A percentile compares a stretch with the other conserved stretches of the same genome.
These are phyloP conservation scores for Plectosphaerella sp. DNA, from an alignment of 2,329 filamentous ascomycete species.

Conservation along the genomic window DNA sequence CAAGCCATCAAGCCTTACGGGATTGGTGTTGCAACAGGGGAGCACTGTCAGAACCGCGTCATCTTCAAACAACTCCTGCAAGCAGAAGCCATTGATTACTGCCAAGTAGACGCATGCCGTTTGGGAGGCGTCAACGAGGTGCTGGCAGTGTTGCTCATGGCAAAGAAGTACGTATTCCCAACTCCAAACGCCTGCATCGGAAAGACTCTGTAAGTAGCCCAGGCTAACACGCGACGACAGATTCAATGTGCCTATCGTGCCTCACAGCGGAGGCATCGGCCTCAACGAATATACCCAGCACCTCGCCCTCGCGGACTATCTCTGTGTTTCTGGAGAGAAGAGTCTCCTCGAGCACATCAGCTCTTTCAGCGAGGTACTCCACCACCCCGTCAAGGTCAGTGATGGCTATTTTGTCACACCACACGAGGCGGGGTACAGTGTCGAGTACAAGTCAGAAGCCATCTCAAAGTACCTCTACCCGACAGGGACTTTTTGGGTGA, in stretches of 20 bases:
- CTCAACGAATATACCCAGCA: conserved; percentile 94
- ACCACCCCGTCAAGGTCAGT: conserved; percentile 73
- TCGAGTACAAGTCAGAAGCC: conserved; percentile 87
- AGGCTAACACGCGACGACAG: neutral
- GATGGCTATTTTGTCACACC: conserved; percentile 88
- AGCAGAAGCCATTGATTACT: conserved; percentile 76
- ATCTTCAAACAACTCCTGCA: conserved; percentile 90
- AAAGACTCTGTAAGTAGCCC: neutral
- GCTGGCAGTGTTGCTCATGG: conserved; percentile 80
- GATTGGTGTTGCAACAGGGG: conserved; percentile 84
- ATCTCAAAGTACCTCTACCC: conserved; percentile 79
- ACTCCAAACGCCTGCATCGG: no score
- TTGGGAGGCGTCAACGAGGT: conserved; percentile 90
- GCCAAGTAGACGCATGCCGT: conserved; percentile 86
- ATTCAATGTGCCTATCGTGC: conserved; percentile 72
- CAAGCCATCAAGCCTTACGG: conserved; percentile 70
- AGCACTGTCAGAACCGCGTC: conserved; percentile 94
- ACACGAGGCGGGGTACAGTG: conserved; percentile 77
- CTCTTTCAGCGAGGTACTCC: conserved; percentile 89
- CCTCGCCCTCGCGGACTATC: conserved; percentile 87
- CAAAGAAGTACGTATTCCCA: conserved; percentile 58
- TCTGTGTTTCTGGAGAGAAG: conserved; percentile 78
- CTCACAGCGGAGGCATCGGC: conserved; percentile 84
- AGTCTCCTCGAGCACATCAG: conserved; percentile 88
- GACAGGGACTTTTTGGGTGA: conserved; percentile 8